phyloP scores from a whole-genome alignment of 495 filamentous ascomycete genomes.

The Lepidopterella palustris region DNA sequence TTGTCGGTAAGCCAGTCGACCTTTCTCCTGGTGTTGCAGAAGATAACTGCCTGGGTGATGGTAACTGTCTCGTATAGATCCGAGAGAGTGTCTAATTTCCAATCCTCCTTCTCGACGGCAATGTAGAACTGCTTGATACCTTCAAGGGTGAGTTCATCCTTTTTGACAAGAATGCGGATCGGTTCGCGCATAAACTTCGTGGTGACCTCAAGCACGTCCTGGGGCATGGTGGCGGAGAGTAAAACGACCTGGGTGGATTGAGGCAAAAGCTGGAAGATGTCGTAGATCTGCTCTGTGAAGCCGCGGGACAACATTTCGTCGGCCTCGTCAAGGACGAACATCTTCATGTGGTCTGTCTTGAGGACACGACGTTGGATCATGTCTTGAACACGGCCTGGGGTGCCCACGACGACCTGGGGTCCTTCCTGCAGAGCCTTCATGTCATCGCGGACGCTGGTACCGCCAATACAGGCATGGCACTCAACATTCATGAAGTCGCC shows the following conservation, averaged over 20 bases:
- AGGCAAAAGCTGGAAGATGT: slow-evolving; percentile 96
- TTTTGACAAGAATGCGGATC: slow-evolving; percentile 98
- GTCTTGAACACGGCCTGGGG: slow-evolving; percentile 93
- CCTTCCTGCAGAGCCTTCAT: slow-evolving; percentile 94
- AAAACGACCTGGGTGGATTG: slow-evolving; percentile 97
- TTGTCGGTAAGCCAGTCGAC: slow-evolving; percentile 99
- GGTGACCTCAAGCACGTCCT: slow-evolving; percentile 98
- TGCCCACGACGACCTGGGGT: slow-evolving; percentile 93
- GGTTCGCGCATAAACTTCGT: slow-evolving; percentile 99
- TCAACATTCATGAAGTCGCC: slow-evolving; percentile 99
- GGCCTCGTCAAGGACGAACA: slow-evolving; percentile 98
- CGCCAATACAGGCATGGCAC: slow-evolving; percentile 98
- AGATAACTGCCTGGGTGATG: slow-evolving; percentile 99
- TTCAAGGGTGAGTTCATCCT: slow-evolving; percentile 96
- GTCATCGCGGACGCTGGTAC: slow-evolving; percentile 95
- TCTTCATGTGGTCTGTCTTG: slow-evolving; percentile 94
- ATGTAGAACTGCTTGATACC: slow-evolving; percentile 99
- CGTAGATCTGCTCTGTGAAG: slow-evolving; percentile 99
- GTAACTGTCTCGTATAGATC: slow-evolving; percentile 99
- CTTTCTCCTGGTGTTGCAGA: slow-evolving; percentile 99
- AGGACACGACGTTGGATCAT: slow-evolving; percentile 98
- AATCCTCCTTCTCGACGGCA: slow-evolving; percentile 99
- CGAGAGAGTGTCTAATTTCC: slow-evolving; percentile 98
- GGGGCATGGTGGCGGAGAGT: slow-evolving; percentile 93
- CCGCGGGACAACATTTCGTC: slow-evolving; percentile 98